Conservation (phyloP, 345 rosid genomes). For the Stellera chamaejasme region DNA sequence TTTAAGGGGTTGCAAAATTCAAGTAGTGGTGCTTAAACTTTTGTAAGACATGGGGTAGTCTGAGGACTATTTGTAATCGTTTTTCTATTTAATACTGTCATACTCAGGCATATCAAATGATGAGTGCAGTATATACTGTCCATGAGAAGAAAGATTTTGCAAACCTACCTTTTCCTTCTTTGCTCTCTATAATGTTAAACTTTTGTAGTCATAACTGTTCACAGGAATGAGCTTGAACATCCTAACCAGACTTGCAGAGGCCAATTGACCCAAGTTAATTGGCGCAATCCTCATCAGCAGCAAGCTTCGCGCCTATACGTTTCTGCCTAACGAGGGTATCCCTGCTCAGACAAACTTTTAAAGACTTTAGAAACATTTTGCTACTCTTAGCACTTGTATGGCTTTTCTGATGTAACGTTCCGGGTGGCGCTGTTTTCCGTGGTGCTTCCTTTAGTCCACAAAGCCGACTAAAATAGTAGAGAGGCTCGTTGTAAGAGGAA, state of each 20-base stretch:
- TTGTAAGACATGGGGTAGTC: too few species aligned
- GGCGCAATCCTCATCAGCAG: not conserved
- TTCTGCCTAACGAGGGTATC: conserved; percentile 22
- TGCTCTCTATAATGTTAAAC: conserved; percentile 42
- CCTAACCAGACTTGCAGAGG: conserved; percentile 25
- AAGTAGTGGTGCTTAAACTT: too few species aligned
- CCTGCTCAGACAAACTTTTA: conserved; percentile 20
- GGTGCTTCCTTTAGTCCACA: conserved; percentile 28
- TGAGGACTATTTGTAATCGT: too few species aligned
- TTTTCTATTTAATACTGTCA: too few species aligned
- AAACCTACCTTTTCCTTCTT: conserved; percentile 35
- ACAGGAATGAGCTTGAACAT: conserved; percentile 61
- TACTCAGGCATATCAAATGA: conserved; percentile 33
- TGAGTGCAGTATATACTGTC: conserved; percentile 30
- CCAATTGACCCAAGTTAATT: too few species aligned
- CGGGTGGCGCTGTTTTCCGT: conserved; percentile 3
- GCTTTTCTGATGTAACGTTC: conserved; percentile 13
- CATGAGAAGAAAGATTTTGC: conserved; percentile 55
- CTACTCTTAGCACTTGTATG: conserved; percentile 22
- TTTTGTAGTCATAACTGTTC: conserved; percentile 18
- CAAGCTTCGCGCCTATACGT: conserved; percentile 31
- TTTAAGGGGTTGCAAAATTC: too few species aligned
- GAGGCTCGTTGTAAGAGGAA: conserved; percentile 57
- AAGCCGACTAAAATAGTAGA: conserved; percentile 49
- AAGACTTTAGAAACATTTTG: conserved; percentile 1